Percentiles rank a stretch among this genome's conserved stretches.
These are phyloP conservation scores for Pleodorina starrii DNA, from an alignment of 139 green algal genomes.

Conservation along the genomic window DNA sequence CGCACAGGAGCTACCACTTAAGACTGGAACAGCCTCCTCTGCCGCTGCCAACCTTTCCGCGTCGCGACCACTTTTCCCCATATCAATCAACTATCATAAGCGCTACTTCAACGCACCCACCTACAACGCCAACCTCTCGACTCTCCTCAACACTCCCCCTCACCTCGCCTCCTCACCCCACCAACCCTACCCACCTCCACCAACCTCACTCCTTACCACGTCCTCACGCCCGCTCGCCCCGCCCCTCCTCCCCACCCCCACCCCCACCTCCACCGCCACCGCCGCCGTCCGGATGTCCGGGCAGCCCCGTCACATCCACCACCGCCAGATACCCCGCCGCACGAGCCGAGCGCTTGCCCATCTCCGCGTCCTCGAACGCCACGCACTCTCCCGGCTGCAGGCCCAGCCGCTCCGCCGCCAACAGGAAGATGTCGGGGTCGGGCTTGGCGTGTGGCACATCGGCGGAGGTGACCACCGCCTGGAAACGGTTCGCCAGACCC, in stretches of 20 bases:
- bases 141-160: neutral
- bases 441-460: constrained; percentile 43
- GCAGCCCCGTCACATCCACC: constrained; percentile 35
- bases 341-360: constrained; percentile 26
- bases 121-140: neutral
- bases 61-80: too few species aligned
- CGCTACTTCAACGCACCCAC: too few species aligned
- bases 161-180: neutral
- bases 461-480: constrained; percentile 37
- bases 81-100: too few species aligned
- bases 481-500: constrained; percentile 34
- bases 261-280: neutral
- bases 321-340: constrained; percentile 25
- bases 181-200: neutral
- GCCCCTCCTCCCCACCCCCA: neutral
- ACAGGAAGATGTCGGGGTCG: constrained; percentile 44
- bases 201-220: neutral
- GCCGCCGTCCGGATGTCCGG: constrained; percentile 26
- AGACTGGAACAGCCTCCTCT: too few species aligned
- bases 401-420: constrained; percentile 38
- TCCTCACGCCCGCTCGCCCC: neutral
- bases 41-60: too few species aligned
- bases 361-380: constrained; percentile 39
- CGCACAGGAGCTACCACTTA: too few species aligned
- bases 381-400: constrained; percentile 29